Evolutionary conservation across 176 grass and related monocot species (phyloP), one percentile per base, ranked within the genome.

Genomic region (Hordeum vulgare): DNA sequence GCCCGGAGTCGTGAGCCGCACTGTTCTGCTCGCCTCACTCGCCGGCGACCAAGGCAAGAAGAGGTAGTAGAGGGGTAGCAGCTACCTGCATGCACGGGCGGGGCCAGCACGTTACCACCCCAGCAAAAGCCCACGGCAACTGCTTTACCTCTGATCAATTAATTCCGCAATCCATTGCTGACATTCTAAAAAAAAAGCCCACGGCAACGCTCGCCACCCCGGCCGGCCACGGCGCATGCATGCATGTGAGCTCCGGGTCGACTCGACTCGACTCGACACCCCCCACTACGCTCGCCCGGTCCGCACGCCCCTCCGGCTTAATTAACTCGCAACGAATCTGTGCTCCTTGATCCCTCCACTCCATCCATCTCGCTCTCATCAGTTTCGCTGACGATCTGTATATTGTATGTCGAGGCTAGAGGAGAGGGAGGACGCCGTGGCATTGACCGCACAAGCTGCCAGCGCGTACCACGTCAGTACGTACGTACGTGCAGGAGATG

Each of bases 1-100:
- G 87, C 45, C 37, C 36, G 71, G 36, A 49, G 89, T 70, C 84
- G 84, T 88, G 91, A 89, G 25, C 45, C 85, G 62, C 90, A 90
- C 85, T 80, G 79, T 81, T 79, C 81, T 80, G 79, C 63, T 79
- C 70, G 64, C 35, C 73, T 66, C 63, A 9, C 63, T 66, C 63
- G 8, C 68, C 66, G 57, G 51, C 76, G 75, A 76, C 82, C 60
- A 57, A 72, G 74, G 24, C 56, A 17, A 42, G 13, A 13, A 56
- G 10, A 34, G 17, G 1, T 39, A 39, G n/a, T n/a, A n/a, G n/a
- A n/a, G 4, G 0, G 3, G 1, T 63, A 63, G 25, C 12, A 4
- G 37, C 67, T 54, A 71, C n/a, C n/a, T 71, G 13, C 39, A 20
- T 2, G 4, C 7, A 59, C 15, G 5, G 61, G 14, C n/a, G 26